Percentiles rank a stretch among this genome's conserved stretches.
These are phyloP conservation scores for Cetraspora pellucida DNA, from an alignment of 192 early-diverging fungal species.

Conservation along the genomic window DNA sequence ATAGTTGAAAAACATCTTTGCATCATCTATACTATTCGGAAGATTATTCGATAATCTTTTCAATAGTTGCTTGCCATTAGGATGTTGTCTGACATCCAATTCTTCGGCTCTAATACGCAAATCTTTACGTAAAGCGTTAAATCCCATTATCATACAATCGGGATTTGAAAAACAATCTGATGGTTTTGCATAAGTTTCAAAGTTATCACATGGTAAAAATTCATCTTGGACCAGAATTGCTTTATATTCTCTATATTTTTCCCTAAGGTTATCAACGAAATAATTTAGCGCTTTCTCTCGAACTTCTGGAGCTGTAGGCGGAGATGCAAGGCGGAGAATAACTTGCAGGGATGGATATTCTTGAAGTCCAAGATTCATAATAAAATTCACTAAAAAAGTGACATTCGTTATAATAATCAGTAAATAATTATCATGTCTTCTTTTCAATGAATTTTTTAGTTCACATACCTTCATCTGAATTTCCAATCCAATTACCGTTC, in stretches of 20 bases:
- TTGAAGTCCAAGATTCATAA: conserved; percentile 54
- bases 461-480: conserved; percentile 38
- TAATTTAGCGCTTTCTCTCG: conserved; percentile 63
- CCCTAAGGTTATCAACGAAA: conserved; percentile 70
- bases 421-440: neutral
- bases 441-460: neutral
- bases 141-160: conserved; percentile 63
- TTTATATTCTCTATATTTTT: conserved; percentile 58
- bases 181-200: conserved; percentile 53
- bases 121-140: conserved; percentile 63
- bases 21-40: conserved; percentile 43
- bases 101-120: conserved; percentile 53
- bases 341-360: conserved; percentile 42
- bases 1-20: conserved; percentile 65
- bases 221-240: conserved; percentile 43
- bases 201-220: conserved; percentile 64
- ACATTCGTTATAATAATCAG: conserved; percentile 12
- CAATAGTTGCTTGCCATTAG: conserved; percentile 45
- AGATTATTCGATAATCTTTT: conserved; percentile 43
- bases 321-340: conserved; percentile 47
- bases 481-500: conserved; percentile 51
- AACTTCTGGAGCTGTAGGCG: conserved; percentile 34
- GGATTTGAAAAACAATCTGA: conserved; percentile 66
- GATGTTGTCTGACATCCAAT: conserved; percentile 68
- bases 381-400: conserved; percentile 44